Conservation (phyloP, 495 filamentous ascomycete species). For the Annulohypoxylon moriforme region DNA sequence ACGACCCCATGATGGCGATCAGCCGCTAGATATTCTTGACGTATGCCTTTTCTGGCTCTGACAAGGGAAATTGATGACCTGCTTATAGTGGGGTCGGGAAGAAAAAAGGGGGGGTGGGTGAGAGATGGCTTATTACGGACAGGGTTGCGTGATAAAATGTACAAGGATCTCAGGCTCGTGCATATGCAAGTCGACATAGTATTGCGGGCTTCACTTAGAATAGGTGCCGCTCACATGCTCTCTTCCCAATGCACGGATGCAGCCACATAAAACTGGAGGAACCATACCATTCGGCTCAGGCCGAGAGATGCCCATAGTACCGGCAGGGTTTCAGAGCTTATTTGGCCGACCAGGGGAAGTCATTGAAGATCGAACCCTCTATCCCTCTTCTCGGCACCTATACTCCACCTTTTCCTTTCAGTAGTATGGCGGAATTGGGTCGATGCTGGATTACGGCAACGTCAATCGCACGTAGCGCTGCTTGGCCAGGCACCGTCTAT, state of each 20-base stretch:
- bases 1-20: slow-evolving; percentile 38
- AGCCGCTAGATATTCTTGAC: slow-evolving; percentile 37
- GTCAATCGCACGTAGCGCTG: slow-evolving; percentile 28
- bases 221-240: slow-evolving; percentile 41
- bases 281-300: slow-evolving; percentile 49
- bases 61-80: slow-evolving; percentile 43
- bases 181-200: slow-evolving; percentile 30
- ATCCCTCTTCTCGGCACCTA: not conserved
- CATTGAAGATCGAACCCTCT: slow-evolving; percentile 37
- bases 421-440: slow-evolving; percentile 24
- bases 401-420: slow-evolving; percentile 10
- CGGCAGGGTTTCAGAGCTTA: slow-evolving; percentile 50
- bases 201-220: slow-evolving; percentile 18
- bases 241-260: slow-evolving; percentile 40
- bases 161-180: slow-evolving; percentile 35
- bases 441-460: slow-evolving; percentile 20
- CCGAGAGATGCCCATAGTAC: slow-evolving; percentile 46
- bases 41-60: slow-evolving; percentile 39
- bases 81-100: slow-evolving; percentile 30
- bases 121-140: slow-evolving; percentile 10
- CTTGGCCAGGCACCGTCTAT: slow-evolving; percentile 9
- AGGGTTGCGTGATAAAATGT: slow-evolving; percentile 1
- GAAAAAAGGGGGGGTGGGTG: not conserved
- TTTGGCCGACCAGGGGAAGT: slow-evolving; percentile 43
- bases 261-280: slow-evolving; percentile 39